Evolutionary conservation across 352 stramenopile species (phyloP).

Genomic region (Blastocystis sp.): DNA sequence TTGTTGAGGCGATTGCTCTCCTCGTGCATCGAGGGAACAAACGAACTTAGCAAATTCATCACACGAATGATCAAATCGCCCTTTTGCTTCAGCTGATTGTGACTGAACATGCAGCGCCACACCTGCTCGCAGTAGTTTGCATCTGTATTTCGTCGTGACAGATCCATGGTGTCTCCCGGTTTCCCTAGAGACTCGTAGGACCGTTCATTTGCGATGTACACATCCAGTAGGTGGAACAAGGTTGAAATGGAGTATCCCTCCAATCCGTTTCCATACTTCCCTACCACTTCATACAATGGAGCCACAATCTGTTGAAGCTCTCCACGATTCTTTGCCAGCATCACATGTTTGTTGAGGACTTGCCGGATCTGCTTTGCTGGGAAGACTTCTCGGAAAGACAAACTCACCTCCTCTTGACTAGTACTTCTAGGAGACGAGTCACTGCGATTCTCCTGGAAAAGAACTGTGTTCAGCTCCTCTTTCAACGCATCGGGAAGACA

Average conservation of each 20-base stretch:
- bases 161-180: not conserved
- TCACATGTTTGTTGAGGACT: slow-evolving; percentile 63
- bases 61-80: slow-evolving; percentile 71
- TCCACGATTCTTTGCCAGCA: slow-evolving; percentile 65
- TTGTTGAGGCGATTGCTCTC: slow-evolving; percentile 71
- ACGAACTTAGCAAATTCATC: slow-evolving; percentile 75
- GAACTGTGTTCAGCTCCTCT: not conserved
- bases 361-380: slow-evolving; percentile 60
- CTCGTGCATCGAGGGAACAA: slow-evolving; percentile 64
- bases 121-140: not conserved
- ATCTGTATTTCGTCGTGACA: not conserved
- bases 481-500: not conserved
- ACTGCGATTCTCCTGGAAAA: not conserved
- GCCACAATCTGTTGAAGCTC: slow-evolving; percentile 64
- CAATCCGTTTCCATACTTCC: slow-evolving; percentile 74
- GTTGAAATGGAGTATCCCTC: not conserved
- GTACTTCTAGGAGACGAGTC: not conserved
- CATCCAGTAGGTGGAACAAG: slow-evolving; percentile 62
- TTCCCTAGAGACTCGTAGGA: not conserved
- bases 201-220: slow-evolving; percentile 44
- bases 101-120: slow-evolving; percentile 6
- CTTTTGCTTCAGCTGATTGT: slow-evolving; percentile 65
- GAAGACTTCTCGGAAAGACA: slow-evolving; percentile 63
- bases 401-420: not conserved
- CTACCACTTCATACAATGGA: slow-evolving; percentile 71